Percentiles rank a stretch among this genome's conserved stretches.
These are phyloP conservation scores for Solanum stenotomum DNA, from an alignment of 257 asterid genomes.

Conservation along the genomic window DNA sequence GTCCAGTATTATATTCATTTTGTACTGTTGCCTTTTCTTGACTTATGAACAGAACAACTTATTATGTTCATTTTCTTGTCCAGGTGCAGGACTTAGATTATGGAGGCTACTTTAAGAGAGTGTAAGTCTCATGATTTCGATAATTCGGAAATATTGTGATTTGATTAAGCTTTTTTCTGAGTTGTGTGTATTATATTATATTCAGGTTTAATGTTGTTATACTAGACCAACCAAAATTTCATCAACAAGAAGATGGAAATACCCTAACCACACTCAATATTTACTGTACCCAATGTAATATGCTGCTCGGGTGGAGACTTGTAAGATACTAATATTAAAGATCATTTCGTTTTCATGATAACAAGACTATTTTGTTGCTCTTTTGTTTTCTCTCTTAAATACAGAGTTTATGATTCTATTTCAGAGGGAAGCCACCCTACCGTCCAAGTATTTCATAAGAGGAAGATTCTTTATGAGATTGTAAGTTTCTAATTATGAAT, in stretches of 20 bases:
- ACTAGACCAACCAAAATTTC: not conserved
- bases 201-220: not conserved
- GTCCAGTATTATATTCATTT: not conserved
- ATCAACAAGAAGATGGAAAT: not conserved
- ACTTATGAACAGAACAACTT: not conserved
- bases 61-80: not conserved
- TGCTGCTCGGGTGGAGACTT: not conserved
- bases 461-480: not conserved
- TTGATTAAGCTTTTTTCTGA: not conserved
- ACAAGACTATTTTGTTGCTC: not conserved
- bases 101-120: not conserved
- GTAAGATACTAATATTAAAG: not conserved
- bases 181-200: not conserved
- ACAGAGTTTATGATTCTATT: not conserved
- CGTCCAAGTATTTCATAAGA: not conserved
- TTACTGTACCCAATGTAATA: not conserved
- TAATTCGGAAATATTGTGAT: not conserved
- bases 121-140: not conserved
- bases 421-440: not conserved
- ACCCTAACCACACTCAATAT: not conserved
- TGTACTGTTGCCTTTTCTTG: not conserved
- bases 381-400: not conserved
- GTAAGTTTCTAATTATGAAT: not conserved
- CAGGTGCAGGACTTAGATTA: not conserved
- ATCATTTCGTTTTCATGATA: not conserved